A percentile compares a stretch with the other conserved stretches of the same genome.
These are phyloP conservation scores for Pyronema omphalodes DNA, from an alignment of 495 filamentous ascomycete genomes.

Conservation along the genomic window DNA sequence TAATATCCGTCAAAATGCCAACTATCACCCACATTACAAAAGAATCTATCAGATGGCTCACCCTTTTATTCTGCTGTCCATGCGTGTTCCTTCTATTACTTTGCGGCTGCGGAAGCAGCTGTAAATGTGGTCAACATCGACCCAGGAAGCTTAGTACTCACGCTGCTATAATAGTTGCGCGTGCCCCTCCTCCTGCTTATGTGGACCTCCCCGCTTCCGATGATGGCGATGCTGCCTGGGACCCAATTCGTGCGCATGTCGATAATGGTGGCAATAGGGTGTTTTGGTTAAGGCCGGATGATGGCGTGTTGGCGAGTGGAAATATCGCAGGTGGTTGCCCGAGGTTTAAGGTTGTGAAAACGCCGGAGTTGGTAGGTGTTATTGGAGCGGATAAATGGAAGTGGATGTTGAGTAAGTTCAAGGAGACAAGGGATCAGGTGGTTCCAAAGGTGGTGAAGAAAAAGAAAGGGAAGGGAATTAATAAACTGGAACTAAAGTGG, in stretches of 20 bases:
- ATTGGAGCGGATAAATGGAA: not conserved
- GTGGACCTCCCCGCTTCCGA: not conserved
- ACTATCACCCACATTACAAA: not conserved
- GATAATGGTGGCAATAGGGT: not conserved
- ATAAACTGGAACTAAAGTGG: not conserved
- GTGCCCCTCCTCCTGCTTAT: not conserved
- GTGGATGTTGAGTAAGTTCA: not conserved
- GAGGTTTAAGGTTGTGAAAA: not conserved
- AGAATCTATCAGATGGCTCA: not conserved
- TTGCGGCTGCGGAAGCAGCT: not conserved
- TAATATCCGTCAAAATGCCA: not conserved
- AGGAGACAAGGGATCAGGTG: not conserved
- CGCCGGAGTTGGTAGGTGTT: not conserved
- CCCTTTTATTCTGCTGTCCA: not conserved
- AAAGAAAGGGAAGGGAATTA: not conserved
- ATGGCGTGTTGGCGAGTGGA: not conserved
- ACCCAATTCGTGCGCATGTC: not conserved
- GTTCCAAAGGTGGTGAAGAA: not conserved
- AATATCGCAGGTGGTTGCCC: not conserved
- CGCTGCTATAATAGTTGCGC: not conserved
- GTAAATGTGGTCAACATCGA: not conserved
- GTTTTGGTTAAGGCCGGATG: not conserved
- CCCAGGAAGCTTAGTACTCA: not conserved
- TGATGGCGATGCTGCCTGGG: not conserved
- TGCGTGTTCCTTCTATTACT: not conserved